Evolutionary conservation across 306 rosid genomes (phyloP), one percentile per base, ranked within the genome.

Genomic region (Sechiopsis laciniata): DNA sequence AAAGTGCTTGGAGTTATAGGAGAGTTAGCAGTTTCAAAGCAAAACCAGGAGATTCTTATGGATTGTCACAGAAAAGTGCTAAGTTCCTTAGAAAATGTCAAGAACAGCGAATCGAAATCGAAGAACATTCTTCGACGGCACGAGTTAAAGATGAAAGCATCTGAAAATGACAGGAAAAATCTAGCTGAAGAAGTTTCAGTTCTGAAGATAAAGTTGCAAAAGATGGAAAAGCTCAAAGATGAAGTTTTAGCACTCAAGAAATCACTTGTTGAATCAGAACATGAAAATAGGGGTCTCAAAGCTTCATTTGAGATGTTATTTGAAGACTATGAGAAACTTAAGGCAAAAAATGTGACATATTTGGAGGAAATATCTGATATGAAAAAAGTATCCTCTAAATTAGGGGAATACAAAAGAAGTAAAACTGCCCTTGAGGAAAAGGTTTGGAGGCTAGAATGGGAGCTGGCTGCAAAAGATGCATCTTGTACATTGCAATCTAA

Each of bases 291-390:
- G 78, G 79, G 80, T 54, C 81, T 89, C 29, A 80, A 87, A 78
- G 74, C 83, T 67, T 85, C 89, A 26, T 70, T 85, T 74, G 21
- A 17, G 50, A 55, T 53, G 67, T 66, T 75, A 26, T 82, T 85
- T 75, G 80, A 76, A 76, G 82, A 80, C 24, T 79, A 80, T 75
- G 89, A 89, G 74, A 82, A 89, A 79, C 73, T 81, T 75, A 79
- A 83, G 75, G 78, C 80, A 37, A 83, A 83, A 72, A 85, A 80
- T 76, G 73, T 46, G 40, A 81, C 69, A 9, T 59, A 57, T 76
- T 75, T 76, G 76, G 72, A 61, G 71, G 80, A 69, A 79, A 63
- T 83, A 63, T 83, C 82, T 62, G 64, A 10, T 26, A 72, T 59
- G 59, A 81, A 85, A 75, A 80, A 81, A 54, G 70, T 77, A 46